Evolutionary conservation across 2,329 filamentous ascomycete species (phyloP).

Genomic region (Colletotrichum sp.): DNA sequence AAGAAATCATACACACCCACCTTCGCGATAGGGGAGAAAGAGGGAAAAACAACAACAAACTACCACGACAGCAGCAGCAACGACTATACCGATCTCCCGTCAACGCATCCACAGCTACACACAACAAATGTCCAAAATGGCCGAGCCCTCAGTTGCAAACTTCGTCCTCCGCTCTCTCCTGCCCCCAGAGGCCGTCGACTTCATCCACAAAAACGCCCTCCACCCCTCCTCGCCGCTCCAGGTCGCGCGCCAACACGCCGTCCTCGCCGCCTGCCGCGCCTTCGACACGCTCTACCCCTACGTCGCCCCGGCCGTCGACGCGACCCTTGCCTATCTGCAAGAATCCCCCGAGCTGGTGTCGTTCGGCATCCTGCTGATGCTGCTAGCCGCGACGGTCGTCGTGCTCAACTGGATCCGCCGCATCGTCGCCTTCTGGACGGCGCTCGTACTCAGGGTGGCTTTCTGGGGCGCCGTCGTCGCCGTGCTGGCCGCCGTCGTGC

Average conservation of each 20-base stretch:
- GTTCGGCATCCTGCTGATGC: slow-evolving; percentile 52
- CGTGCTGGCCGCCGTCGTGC: slow-evolving; percentile 62
- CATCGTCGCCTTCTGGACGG: slow-evolving; percentile 77
- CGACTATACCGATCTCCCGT: background rate
- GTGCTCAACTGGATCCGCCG: slow-evolving; percentile 75
- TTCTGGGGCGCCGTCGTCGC: slow-evolving; percentile 68
- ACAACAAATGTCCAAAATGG: slow-evolving; percentile 27
- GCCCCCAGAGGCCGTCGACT: slow-evolving; percentile 47
- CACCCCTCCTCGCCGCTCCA: slow-evolving; percentile 51
- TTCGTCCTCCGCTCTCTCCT: slow-evolving; percentile 44
- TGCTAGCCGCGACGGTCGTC: slow-evolving; percentile 67
- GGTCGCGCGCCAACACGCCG: slow-evolving; percentile 38
- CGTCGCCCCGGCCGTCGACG: slow-evolving; percentile 48
- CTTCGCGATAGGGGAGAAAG: background rate
- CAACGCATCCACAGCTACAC: background rate
- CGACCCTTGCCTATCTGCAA: slow-evolving; percentile 35
- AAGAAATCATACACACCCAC: background rate
- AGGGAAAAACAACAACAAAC: background rate
- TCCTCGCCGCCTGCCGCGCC: slow-evolving; percentile 31
- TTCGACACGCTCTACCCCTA: slow-evolving; percentile 42
- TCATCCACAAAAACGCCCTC: slow-evolving; percentile 53
- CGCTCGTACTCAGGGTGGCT: slow-evolving; percentile 64
- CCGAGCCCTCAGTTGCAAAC: slow-evolving; percentile 33
- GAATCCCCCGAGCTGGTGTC: slow-evolving; percentile 48
- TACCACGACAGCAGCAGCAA: background rate